Evolutionary conservation across 441 rosid genomes (phyloP).

Genomic region (Arabidopsis hybrid): DNA sequence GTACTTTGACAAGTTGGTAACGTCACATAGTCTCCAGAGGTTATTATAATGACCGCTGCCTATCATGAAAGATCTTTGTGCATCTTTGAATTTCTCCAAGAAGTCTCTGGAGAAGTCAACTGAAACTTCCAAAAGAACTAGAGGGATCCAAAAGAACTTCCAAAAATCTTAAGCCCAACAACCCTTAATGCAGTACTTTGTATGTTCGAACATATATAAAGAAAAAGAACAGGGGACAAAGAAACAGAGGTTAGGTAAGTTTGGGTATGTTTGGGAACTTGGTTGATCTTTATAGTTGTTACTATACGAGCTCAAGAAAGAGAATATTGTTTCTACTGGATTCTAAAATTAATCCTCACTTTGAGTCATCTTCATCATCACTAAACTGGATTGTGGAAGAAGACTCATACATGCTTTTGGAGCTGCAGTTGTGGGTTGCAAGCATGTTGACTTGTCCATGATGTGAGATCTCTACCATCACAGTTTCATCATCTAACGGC

Average conservation of each 20-base stretch:
- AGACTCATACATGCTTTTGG: slow-evolving; percentile 61
- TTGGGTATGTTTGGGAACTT: neutral
- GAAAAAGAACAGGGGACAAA: neutral
- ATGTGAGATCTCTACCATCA: slow-evolving; percentile 89
- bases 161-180: neutral
- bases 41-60: slow-evolving; percentile 31
- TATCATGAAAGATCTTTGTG: slow-evolving; percentile 62
- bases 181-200: neutral
- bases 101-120: slow-evolving; percentile 64
- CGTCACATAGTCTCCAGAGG: slow-evolving; percentile 2
- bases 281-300: neutral
- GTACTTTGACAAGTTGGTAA: neutral
- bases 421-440: slow-evolving; percentile 69
- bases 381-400: slow-evolving; percentile 42
- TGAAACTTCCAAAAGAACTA: neutral
- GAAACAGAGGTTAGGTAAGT: slow-evolving; percentile 5
- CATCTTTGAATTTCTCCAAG: slow-evolving; percentile 50
- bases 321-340: neutral
- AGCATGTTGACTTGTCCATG: slow-evolving; percentile 90
- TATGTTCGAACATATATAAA: neutral
- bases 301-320: neutral
- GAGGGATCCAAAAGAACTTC: no score
- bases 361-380: slow-evolving; percentile 53
- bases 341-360: slow-evolving; percentile 43
- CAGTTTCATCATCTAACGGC: slow-evolving; percentile 72